Evolutionary conservation across 2,329 filamentous ascomycete species (phyloP).

Genomic region (Colletotrichum brevisporum): DNA sequence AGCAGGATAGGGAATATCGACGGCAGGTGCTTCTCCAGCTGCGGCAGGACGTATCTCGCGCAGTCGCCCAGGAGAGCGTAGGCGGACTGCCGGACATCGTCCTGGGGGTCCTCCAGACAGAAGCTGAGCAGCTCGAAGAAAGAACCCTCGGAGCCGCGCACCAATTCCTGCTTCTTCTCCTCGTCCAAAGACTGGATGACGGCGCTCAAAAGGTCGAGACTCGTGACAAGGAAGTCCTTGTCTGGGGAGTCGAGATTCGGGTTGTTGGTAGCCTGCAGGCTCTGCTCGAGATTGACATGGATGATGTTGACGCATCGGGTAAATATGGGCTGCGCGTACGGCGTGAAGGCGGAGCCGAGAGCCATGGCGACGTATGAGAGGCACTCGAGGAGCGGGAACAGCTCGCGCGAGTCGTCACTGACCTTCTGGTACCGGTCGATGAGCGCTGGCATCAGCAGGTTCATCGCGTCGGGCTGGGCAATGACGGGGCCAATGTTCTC

Average conservation of each 20-base stretch:
- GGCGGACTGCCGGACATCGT: slow-evolving; percentile 95
- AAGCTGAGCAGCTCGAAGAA: slow-evolving; percentile 93
- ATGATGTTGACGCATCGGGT: slow-evolving; percentile 90
- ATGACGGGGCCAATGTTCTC: slow-evolving; percentile 89
- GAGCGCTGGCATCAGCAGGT: slow-evolving; percentile 91
- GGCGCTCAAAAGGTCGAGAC: slow-evolving; percentile 91
- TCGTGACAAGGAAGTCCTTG: slow-evolving; percentile 97
- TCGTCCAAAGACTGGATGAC: slow-evolving; percentile 90
- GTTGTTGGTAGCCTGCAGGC: slow-evolving; percentile 78
- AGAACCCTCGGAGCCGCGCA: slow-evolving; percentile 80
- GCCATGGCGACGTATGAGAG: slow-evolving; percentile 94
- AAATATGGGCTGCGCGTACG: slow-evolving; percentile 90
- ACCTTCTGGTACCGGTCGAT: slow-evolving; percentile 91
- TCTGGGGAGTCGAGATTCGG: slow-evolving; percentile 82
- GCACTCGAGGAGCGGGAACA: slow-evolving; percentile 96
- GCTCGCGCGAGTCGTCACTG: slow-evolving; percentile 88
- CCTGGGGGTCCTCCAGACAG: slow-evolving; percentile 91
- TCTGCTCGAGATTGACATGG: slow-evolving; percentile 89
- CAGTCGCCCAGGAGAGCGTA: slow-evolving; percentile 96
- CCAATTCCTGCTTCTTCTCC: slow-evolving; percentile 80
- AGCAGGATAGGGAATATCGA: slow-evolving; percentile 86
- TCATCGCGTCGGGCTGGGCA: slow-evolving; percentile 84
- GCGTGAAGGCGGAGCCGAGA: slow-evolving; percentile 84
- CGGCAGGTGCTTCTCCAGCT: slow-evolving; percentile 81
- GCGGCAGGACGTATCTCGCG: slow-evolving; percentile 89